Base-by-base conservation (phyloP, 2,329 filamentous ascomycete genomes). In the Fusarium sp. region DNA sequence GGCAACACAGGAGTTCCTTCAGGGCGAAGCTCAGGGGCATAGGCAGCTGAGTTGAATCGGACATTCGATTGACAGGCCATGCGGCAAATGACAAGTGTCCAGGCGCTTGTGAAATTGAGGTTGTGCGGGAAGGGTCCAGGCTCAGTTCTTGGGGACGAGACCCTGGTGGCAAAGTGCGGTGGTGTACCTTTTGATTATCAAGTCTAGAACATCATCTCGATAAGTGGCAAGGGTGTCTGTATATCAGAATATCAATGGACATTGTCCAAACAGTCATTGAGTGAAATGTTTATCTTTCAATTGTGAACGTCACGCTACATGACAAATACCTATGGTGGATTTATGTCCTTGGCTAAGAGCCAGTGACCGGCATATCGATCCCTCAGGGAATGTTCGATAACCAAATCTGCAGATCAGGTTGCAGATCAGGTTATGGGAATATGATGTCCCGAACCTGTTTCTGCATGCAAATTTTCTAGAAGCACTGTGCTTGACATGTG, bases 1-100 rank as follows among this genome's bases (percentile, higher is more conserved):
- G 58, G 74, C 72, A 24, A 74, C 71, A 3, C 71, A 78, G 47
- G 74, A 78, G 51, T 44, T 80, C 32, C 51, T 79, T 33, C 52
- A 62, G 54, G 66, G 75, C 15, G 71, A 68, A n/a, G 30, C 30
- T n/a, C 60, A 62, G 33, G 50, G 57, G 35, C 41, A 15, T 13
- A 26, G 22, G 26, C 2, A n/a, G 14, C 58, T 30, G 6, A 24
- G 10, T 35, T 54, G 15, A 41, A 13, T 41, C 17, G 14, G 19
- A 17, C 37, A 9, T 43, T 51, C 57, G 33, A 57, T 39, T 19
- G 37, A 20, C 17, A 32, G 32, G 41, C 17, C 5, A 19, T 44
- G 48, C 24, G 50, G 50, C 54, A 66, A 41, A 46, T 26, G 26
- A 56, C 45, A 10, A 35, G 32, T 37, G 48, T 39, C 17, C 26